Conservation (phyloP, 768 basidiomycete species). For the Kwoniella europaea region DNA sequence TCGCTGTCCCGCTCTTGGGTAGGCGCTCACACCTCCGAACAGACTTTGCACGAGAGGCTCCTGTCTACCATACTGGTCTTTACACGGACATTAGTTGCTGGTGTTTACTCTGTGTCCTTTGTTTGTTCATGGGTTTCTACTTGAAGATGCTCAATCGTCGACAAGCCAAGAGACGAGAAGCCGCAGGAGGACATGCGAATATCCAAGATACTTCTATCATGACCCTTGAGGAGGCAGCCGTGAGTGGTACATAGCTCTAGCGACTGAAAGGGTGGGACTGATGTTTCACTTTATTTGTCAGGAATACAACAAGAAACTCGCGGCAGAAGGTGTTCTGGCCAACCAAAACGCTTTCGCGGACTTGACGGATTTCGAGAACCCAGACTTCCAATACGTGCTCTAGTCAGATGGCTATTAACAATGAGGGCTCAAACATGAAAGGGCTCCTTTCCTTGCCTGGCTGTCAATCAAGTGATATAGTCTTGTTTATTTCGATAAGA, state of each 20-base stretch:
- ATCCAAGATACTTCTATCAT: constrained; percentile 54
- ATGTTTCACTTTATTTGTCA: constrained; percentile 1
- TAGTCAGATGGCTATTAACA: too few relatives aligned
- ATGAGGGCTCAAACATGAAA: too few relatives aligned
- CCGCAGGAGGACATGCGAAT: constrained; percentile 43
- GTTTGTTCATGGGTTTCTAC: constrained; percentile 47
- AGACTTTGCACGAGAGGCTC: constrained; percentile 41
- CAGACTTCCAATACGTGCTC: too few relatives aligned
- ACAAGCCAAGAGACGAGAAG: constrained; percentile 38
- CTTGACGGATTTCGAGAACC: constrained; percentile 45
- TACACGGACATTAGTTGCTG: constrained; percentile 52
- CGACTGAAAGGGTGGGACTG: constrained; percentile 29
- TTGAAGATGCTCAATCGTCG: constrained; percentile 42
- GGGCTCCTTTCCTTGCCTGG: too few relatives aligned
- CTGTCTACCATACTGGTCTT: constrained; percentile 51
- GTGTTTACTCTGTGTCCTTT: constrained; percentile 37
- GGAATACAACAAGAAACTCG: too few relatives aligned
- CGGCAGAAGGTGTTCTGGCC: neutral
- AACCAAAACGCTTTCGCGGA: constrained; percentile 46
- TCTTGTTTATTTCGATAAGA: too few relatives aligned
- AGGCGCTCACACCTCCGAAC: too few relatives aligned
- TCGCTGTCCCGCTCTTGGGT: too few relatives aligned
- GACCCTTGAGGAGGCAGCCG: constrained; percentile 41
- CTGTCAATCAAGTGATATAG: too few relatives aligned
- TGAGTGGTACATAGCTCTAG: constrained; percentile 23